phyloP scores from a whole-genome alignment of 139 green algal genomes.

The Chlamydomonas sp. region DNA sequence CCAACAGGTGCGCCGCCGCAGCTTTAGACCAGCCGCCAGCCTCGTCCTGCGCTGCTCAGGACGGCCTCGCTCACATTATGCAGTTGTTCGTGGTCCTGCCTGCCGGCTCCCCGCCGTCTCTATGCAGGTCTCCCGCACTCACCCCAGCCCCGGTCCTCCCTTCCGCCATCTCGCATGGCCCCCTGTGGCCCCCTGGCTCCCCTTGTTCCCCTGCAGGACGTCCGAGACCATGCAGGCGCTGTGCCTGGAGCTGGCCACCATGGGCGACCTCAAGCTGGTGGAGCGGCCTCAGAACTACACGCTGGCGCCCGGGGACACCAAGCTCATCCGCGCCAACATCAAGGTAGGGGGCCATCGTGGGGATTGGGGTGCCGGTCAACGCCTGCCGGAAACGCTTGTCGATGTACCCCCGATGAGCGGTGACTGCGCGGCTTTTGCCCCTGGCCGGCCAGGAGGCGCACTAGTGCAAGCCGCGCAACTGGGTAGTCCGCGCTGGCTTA shows the following conservation, averaged over 20 bases:
- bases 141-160: too few species aligned
- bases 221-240: slow-evolving; percentile 89
- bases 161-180: neutral
- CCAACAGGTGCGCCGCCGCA: slow-evolving; percentile 79
- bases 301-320: slow-evolving; percentile 81
- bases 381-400: neutral
- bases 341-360: slow-evolving; percentile 68
- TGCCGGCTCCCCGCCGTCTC: too few species aligned
- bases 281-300: slow-evolving; percentile 96
- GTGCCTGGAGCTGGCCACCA: slow-evolving; percentile 97
- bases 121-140: too few species aligned
- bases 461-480: too few species aligned
- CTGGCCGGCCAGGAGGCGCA: too few species aligned
- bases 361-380: neutral
- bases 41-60: neutral
- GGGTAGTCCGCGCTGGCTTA: too few species aligned
- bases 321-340: slow-evolving; percentile 94
- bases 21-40: slow-evolving; percentile 32
- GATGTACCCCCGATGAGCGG: too few species aligned
- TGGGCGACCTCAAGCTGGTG: slow-evolving; percentile 99
- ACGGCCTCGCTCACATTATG: neutral
- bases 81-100: too few species aligned
- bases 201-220: slow-evolving; percentile 7
- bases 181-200: too few species aligned
- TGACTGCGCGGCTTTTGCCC: too few species aligned